Base-by-base conservation (phyloP, 2,329 filamentous ascomycete genomes). In the Colletotrichum simmondsii region DNA sequence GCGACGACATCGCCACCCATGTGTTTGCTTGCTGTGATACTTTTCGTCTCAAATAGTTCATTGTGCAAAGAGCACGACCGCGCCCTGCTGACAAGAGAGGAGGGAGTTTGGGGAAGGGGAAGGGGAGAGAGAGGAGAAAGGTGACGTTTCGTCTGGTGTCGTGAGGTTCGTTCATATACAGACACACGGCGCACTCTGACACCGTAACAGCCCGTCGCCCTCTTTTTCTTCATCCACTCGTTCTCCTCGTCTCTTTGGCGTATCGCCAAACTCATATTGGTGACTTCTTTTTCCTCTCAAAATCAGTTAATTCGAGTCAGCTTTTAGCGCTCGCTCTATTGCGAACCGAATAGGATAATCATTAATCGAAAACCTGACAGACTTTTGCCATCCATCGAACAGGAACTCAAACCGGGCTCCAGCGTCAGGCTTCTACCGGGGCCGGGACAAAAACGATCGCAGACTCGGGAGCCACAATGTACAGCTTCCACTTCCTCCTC, bases 111-210 rank as follows among this genome's bases (percentile, higher is more conserved):
- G 42, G 42, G 42, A n/a, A 22, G 42, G 42, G 19, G 19, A 19
- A 3, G 3, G 42, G 42, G 19, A 7, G 42, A 3, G 3, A 22
- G 8, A 22, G 30, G 11, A n/a, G 24, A 62, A 11, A n/a, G 52
- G 62, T 72, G 69, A 69, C 65, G 69, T 72, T 72, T 72, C 69
- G 59, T 72, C 69, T 69, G 65, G 60, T 63, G 26, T 62, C 53
- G 46, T 19, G 16, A 56, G 53, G 22, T 16, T 46, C 24, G 52
- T 28, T 22, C 35, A 46, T 53, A 54, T 64, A 42, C 37, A 64
- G 49, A 37, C 35, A 46, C 49, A 35, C 52, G 14, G 54, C 52
- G 24, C 52, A 22, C 22, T 22, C 52, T 16, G 19, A 22, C 59
- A 49, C 5, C 14, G 12, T 35, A 24, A 14, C 37, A 49, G 4